Evolutionary conservation across 106 monocot species (phyloP), one percentile per base, ranked within the genome.

Genomic region (Alisma plantagoaquatica): DNA sequence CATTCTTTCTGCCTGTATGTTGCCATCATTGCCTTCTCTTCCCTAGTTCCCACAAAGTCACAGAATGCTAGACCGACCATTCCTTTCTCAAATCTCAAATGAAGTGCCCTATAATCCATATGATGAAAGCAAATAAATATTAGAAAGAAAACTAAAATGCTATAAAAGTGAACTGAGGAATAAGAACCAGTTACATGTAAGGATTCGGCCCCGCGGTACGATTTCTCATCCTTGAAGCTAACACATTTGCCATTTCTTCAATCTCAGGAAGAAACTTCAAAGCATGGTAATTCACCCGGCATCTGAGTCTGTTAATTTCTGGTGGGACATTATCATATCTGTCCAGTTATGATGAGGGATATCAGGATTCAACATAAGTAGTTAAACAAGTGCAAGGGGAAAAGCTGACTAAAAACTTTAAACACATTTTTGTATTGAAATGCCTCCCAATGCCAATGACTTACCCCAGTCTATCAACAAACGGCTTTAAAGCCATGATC

Each of bases 51-150:
- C 62, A 88, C 88, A 89, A 96, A 96, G 72, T 96, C 94, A 62
- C 94, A 96, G 38, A 96, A 96, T 29, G 94, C 88, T 35, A 96
- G 80, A 26, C 94, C 94, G 46, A 96, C 94, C 94, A 96, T 96
- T 68, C 94, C 94, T 57, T 89, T 96, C 70, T 96, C 94, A 76
- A 96, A 96, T 60, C 94, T 69, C 62, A 96, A 63, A 71, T 96
- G 94, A 51, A 96, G 94, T 29, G 94, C 94, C 88, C 94, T 96
- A 49, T n/a, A n/a, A n/a, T n/a, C n/a, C n/a, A n/a, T n/a, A n/a
- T n/a, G n/a, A n/a, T n/a, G n/a, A n/a, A n/a, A n/a, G n/a, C n/a
- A n/a, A n/a, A n/a, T n/a, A n/a, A n/a, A n/a, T n/a, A 17, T 2
- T 10, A 26, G 28, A 61, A 54, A 41, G 20, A 61, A 16, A 47